Base-by-base conservation (phyloP, 176 grass and related monocot genomes). In the Eragrostis curvula region DNA sequence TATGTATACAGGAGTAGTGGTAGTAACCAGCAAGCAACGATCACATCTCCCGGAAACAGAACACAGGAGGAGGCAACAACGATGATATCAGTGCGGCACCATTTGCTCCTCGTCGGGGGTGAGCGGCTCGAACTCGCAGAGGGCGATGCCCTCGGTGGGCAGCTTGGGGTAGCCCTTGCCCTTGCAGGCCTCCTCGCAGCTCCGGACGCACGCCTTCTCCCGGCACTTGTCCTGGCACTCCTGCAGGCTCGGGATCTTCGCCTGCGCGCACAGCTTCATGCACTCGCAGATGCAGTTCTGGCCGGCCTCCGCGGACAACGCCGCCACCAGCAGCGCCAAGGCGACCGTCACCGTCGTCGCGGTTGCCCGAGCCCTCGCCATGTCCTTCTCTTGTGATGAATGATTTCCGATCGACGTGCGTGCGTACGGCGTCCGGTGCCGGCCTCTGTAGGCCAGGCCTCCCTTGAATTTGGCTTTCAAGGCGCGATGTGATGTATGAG, bases 251-350 rank as follows among this genome's bases (percentile, higher is more conserved):
- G 88, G 83, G 66, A 85, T 66, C 13, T 10, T 15, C 40, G 78
- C 24, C 78, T 78, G 83, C 47, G 36, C 5, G 78, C 78, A 85
- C 78, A 85, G 77, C 83, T 85, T 89, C 88, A 89, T 47, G 77
- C 88, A 86, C 83, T 90, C 83, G 83, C 88, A 90, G 79, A 86
- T 86, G 79, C 83, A 90, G 83, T 90, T 90, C 67, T 83, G 83
- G 23, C 66, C 58, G 42, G 83, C 88, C 71, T 89, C 79, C 59
- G 70, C 63, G 11, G 32, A 29, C 15, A 29, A 6, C 9, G 15
- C 57, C 16, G 10, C 44, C 39, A 24, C 8, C 44, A 23, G 21
- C 73, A 32, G 2, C 58, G 23, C 32, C 32, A 36, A 2, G 3
- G 32, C 32, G 32, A 36, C 2, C 32, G 32, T 36, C 32, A 4